Evolutionary conservation across 2,329 filamentous ascomycete species (phyloP).

Genomic region (Cladophialophora chaetospira): DNA sequence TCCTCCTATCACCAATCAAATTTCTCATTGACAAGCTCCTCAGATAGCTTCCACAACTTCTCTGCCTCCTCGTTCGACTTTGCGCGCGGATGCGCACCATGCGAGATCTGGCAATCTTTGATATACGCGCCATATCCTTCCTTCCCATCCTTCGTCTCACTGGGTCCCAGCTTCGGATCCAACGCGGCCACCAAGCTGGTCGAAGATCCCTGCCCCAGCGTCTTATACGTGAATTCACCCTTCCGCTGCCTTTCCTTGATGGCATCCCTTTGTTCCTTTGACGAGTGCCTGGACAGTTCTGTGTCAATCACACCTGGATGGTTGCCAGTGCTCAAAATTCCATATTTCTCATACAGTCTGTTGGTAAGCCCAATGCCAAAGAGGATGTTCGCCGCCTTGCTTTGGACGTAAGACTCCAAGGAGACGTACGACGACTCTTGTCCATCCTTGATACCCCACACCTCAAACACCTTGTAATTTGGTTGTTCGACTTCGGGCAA

Average conservation of each 20-base stretch:
- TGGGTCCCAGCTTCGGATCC: conserved; percentile 38
- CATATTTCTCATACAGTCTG: conserved; percentile 30
- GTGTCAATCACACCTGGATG: conserved; percentile 41
- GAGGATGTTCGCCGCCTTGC: conserved; percentile 52
- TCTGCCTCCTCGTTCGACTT: conserved; percentile 41
- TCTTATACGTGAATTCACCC: conserved; percentile 31
- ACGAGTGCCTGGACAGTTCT: conserved; percentile 19
- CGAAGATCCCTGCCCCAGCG: conserved; percentile 45
- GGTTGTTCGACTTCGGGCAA: conserved; percentile 28
- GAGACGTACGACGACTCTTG: conserved; percentile 36
- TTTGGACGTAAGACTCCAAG: conserved; percentile 47
- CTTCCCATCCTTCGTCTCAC: conserved; percentile 32
- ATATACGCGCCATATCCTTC: conserved; percentile 35
- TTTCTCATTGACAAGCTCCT: conserved; percentile 43
- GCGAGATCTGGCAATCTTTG: conserved; percentile 39
- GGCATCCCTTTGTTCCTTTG: conserved; percentile 31
- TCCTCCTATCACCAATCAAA: conserved; percentile 32
- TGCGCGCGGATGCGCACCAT: conserved; percentile 38
- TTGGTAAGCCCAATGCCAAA: conserved; percentile 44
- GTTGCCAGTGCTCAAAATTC: conserved; percentile 42
- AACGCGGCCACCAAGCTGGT: conserved; percentile 48
- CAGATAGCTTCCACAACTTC: conserved; percentile 43
- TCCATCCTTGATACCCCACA: conserved; percentile 11
- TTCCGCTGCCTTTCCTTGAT: neutral
- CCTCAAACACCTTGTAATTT: conserved; percentile 7